Evolutionary conservation across 2,329 filamentous ascomycete species (phyloP), one percentile per base, ranked within the genome.

Genomic region (Venturia aucupariae): DNA sequence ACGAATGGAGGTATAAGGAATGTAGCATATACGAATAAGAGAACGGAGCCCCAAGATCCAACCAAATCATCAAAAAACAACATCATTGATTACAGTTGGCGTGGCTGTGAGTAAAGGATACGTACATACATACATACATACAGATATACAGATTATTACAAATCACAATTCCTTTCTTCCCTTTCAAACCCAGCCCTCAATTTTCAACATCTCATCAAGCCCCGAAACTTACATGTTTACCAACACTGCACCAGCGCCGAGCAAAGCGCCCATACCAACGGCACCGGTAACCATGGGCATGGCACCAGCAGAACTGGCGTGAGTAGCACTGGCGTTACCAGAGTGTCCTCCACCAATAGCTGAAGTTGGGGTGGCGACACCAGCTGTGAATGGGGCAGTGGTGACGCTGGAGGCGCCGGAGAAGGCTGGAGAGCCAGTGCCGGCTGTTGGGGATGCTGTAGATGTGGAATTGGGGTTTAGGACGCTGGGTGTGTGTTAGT

Each of bases 391-490:
- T 0, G 83, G 81, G 6, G 72, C 72, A 15, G 67, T 68, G 24
- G 75, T 75, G 35, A 72, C 79, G 5, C 77, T 77, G 8, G 74
- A 77, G 8, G 81, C 84, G 62, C 79, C 78, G 27, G 74, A 73
- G 72, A 82, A 87, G 1, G 81, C 83, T 7, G 80, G 76, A 0
- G 75, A 68, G 32, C 81, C 79, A 1, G 78, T 77, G 2, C 74
- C 69, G 32, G 76, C 74, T 8, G 74, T 70, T 1, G 78, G 69
- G 30, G 78, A 68, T 17, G 71, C 69, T 2, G 74, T 75, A 1
- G 75, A 72, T 2, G 77, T 75, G 69, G 80, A 79, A 66, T 76
- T 72, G 3, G 83, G 82, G 74, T 85, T 85, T 51, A 86, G 73
- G 30, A 85, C 82, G 66, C 79, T 57, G 30, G 27, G 15, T 1